Evolutionary conservation across 495 filamentous ascomycete genomes (phyloP), one percentile per base, ranked within the genome.

Genomic region (Choiromyces venosus): DNA sequence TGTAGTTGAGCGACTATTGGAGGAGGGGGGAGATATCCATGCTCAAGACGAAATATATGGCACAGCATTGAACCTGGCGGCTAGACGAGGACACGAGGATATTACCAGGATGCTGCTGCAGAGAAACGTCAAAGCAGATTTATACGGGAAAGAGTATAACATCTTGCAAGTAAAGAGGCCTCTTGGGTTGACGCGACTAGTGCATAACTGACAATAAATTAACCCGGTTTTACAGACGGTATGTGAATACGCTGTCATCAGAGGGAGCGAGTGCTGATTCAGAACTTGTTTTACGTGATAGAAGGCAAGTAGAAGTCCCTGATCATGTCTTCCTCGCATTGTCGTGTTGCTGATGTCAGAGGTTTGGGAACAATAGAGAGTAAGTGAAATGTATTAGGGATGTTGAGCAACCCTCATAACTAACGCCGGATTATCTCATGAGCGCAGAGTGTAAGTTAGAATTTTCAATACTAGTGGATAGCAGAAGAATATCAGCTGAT

Each of bases 311-410:
- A 2, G 40, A 19, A 21, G 18, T 44, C 40, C 18, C n/a, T 21
- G 8, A 18, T 1, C 18, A 1, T 2, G 0, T 0, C 0, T 21
- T 0, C 18, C 21, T 18, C 8, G 6, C 40, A 18, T 2, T 5
- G 40, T 2, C 4, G 1, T 18, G 9, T 42, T 18, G 40, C 40
- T 18, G 40, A 19, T 40, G 39, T 12, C 10, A 1, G 39, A 14
- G 10, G 4, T 40, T 12, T n/a, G 4, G 39, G 40, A 18, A 8
- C 19, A 2, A 8, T 42, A 42, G 40, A 18, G 19, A 1, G 40
- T 42, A 8, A 19, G 40, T 42, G 40, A 42, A 42, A 12, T 42
- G 2, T 12, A 14, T 40, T 40, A 40, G 9, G 10, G 39, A 12
- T 40, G 10, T 12, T 6, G 9, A 12, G 39, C 4, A 40, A 14